Percentiles rank a stretch among this genome's conserved stretches.
phyloP scores from a whole-genome alignment of 305 asterid genomes.

The Plantago lanceolata region DNA sequence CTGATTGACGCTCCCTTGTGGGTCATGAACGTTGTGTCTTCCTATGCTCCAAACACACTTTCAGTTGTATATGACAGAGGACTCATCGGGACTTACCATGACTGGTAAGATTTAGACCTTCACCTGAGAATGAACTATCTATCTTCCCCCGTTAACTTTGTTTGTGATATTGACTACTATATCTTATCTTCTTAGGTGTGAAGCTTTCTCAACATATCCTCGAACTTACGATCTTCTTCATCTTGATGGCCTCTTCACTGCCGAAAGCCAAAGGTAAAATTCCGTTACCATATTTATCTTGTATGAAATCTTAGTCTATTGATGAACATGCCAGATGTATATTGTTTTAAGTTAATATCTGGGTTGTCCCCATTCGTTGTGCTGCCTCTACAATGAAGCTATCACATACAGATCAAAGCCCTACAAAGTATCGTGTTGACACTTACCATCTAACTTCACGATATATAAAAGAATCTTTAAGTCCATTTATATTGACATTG shows the following conservation, averaged over 20 bases:
- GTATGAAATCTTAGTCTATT: background rate
- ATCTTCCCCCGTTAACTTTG: background rate
- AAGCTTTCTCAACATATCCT: slow-evolving; percentile 58
- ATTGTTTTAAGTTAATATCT: background rate
- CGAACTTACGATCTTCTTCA: slow-evolving; percentile 56
- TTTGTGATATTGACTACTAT: slow-evolving; percentile 8
- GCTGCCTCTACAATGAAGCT: background rate
- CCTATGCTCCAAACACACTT: slow-evolving; percentile 46
- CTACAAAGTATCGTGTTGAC: background rate
- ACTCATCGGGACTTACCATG: slow-evolving; percentile 60
- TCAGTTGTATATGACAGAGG: slow-evolving; percentile 57
- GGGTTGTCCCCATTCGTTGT: background rate
- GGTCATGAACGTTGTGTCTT: slow-evolving; percentile 69
- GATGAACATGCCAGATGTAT: background rate
- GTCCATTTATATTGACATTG: background rate
- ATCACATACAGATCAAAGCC: background rate
- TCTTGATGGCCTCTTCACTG: slow-evolving; percentile 50
- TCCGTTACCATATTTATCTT: background rate
- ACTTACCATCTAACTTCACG: background rate
- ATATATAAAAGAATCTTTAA: no score
- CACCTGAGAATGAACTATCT: background rate
- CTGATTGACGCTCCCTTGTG: slow-evolving; percentile 48
- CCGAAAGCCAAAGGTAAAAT: slow-evolving; percentile 47
- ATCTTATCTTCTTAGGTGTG: slow-evolving; percentile 38
- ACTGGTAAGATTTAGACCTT: slow-evolving; percentile 37